Evolutionary conservation across 2,329 filamentous ascomycete genomes (phyloP), one percentile per base, ranked within the genome.

Genomic region (Pyrenophora tritici-repentis): DNA sequence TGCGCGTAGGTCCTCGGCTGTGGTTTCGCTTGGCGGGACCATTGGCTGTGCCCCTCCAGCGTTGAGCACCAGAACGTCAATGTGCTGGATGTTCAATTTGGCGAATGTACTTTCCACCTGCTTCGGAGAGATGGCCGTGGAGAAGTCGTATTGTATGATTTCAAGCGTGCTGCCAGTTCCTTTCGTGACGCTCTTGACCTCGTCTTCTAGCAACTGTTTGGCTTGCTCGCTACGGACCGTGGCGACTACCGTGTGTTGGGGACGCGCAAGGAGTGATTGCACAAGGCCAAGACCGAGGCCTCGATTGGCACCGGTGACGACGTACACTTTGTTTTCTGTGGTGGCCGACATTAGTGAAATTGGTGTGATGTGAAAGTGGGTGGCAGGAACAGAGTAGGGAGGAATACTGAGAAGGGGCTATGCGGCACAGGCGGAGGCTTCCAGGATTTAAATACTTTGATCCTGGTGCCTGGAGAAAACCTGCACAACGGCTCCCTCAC

Each of bases 281-380:
- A 47, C 34, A 14, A 52, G 37, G 26, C 49, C 37, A 13, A 52
- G 33, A 29, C 49, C 42, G n/a, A 52, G 26, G 26, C 42, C 39
- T 37, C 42, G 37, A 35, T 52, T 52, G 16, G 37, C 49, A 18
- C 38, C 37, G 10, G 38, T 52, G 24, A 52, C 35, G 38, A 52
- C 20, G 13, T 44, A 37, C 3, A 44, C 33, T 37, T 22, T 36
- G 10, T 35, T 44, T 13, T 44, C 14, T 37, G 20, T 44, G 17
- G 18, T 29, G 31, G 18, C 42, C 31, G 31, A 16, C 18, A 44
- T 44, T 24, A 5, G 18, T 20, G 18, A 20, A 20, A 20, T 20
- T 20, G 18, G 18, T 20, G 18, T 20, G 3, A 20, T 20, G 18
- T 20, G 18, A 20, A 20, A 20, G 18, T 20, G 18, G 18, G 18